A percentile compares a stretch with the other conserved stretches of the same genome.
Evolutionary conservation across 805 yeast species (phyloP).

Genomic region (Saturnispora bothae): DNA sequence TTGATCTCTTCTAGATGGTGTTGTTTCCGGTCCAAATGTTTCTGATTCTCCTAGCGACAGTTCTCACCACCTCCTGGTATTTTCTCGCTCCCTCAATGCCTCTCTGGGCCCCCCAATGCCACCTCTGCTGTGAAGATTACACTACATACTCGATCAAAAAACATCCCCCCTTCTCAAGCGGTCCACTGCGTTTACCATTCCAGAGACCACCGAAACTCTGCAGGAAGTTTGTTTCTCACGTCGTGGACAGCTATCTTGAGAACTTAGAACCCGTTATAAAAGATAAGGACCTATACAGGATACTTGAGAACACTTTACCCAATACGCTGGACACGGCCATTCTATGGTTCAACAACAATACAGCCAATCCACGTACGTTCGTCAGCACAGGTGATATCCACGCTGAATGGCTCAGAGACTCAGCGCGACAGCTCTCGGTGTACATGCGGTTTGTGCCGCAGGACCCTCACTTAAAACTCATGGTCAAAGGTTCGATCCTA

Average conservation of each 20-base stretch:
- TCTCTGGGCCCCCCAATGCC: no score
- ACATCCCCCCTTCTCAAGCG: conserved; percentile 51
- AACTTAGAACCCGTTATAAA: conserved; percentile 40
- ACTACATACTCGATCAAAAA: conserved; percentile 42
- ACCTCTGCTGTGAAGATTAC: conserved; percentile 46
- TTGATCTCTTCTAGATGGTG: no score
- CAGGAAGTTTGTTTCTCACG: conserved; percentile 56
- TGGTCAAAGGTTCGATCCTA: conserved; percentile 69
- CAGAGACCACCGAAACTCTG: conserved; percentile 70
- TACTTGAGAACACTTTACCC: conserved; percentile 77
- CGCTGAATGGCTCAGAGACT: conserved; percentile 88
- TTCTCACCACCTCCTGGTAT: no score
- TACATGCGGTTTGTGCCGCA: conserved; percentile 51
- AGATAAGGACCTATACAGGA: conserved; percentile 58
- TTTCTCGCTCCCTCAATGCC: no score
- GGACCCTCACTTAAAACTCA: conserved; percentile 38
- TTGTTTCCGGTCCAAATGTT: no score
- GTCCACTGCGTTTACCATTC: conserved; percentile 47
- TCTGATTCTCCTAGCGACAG: no score
- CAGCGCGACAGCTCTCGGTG: conserved; percentile 72
- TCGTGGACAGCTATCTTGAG: conserved; percentile 49
- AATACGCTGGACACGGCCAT: conserved; percentile 84
- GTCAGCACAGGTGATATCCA: conserved; percentile 88
- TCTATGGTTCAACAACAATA: conserved; percentile 44
- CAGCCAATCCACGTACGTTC: conserved; percentile 46